These are phyloP conservation scores for Myriosclerotinia curreyana DNA, from an alignment of 2,329 filamentous ascomycete species.

Conservation along the genomic window DNA sequence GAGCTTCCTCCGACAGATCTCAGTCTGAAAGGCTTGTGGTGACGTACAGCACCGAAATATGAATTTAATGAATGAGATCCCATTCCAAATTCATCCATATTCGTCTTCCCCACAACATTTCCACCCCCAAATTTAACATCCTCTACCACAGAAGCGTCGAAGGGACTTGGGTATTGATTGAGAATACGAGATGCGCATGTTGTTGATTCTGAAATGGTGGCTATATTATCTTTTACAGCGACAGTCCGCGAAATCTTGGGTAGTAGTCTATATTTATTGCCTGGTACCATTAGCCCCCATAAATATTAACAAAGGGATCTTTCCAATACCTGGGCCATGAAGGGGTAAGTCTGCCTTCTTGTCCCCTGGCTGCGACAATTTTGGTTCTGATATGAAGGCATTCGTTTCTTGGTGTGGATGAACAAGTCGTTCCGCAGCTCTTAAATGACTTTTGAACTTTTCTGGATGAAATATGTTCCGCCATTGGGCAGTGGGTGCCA, in stretches of 20 bases:
- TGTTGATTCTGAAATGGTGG: slow-evolving; percentile 62
- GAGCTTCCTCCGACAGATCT: slow-evolving; percentile 82
- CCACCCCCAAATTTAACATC: slow-evolving; percentile 63
- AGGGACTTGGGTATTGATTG: slow-evolving; percentile 67
- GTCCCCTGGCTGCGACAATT: not conserved
- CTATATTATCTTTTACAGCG: slow-evolving; percentile 75
- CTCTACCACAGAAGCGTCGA: slow-evolving; percentile 75
- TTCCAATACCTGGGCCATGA: not conserved
- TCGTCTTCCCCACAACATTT: slow-evolving; percentile 71
- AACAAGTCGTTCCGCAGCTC: not conserved
- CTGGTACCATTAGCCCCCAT: slow-evolving; percentile 7
- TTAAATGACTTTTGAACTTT: not conserved
- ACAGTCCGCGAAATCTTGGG: slow-evolving; percentile 11
- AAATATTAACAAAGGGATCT: not conserved
- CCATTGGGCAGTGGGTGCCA: slow-evolving; percentile 8
- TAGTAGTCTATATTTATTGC: not conserved
- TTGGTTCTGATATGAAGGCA: slow-evolving; percentile 22
- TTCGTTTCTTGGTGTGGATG: slow-evolving; percentile 14
- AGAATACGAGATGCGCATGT: slow-evolving; percentile 82
- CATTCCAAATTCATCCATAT: slow-evolving; percentile 97
- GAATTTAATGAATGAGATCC: slow-evolving; percentile 76
- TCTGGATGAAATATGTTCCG: not conserved
- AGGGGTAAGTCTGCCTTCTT: not conserved
- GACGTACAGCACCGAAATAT: slow-evolving; percentile 58
- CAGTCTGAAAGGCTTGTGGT: not conserved